Evolutionary conservation across 371 early-diverging fungal genomes (phyloP).

Genomic region (Fennellomyces sp.): DNA sequence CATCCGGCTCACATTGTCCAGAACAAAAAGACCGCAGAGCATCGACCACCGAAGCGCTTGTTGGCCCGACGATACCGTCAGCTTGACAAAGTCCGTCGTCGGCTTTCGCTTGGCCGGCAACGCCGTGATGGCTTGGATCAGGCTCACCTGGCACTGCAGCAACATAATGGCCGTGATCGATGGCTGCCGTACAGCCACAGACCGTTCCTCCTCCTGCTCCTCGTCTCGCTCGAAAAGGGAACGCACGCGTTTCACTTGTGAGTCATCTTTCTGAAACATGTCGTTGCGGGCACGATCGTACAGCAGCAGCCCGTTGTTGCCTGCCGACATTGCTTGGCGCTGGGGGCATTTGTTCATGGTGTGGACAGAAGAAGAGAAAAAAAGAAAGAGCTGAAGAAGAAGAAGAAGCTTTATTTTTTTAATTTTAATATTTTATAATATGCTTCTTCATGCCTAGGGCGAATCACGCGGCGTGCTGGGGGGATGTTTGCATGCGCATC

Average conservation of each 20-base stretch:
- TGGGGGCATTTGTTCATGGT: background rate
- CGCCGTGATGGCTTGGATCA: constrained; percentile 29
- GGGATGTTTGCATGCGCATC: no score
- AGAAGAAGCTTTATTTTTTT: background rate
- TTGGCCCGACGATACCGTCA: background rate
- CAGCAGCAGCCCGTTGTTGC: no score
- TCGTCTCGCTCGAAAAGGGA: background rate
- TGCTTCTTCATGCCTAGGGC: background rate
- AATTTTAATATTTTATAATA: no score
- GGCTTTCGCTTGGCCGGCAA: constrained; percentile 16
- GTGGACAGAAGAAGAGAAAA: background rate
- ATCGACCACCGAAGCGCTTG: constrained; percentile 31
- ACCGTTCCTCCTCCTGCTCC: background rate
- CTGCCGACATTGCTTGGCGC: background rate
- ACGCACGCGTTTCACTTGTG: background rate
- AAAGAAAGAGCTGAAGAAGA: background rate
- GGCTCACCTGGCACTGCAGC: constrained; percentile 33
- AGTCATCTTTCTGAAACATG: background rate
- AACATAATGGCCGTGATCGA: constrained; percentile 38
- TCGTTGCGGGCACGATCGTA: background rate
- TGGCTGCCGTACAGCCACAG: constrained; percentile 13
- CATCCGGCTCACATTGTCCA: constrained; percentile 34
- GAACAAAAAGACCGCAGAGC: constrained; percentile 19
- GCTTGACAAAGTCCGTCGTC: background rate
- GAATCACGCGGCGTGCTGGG: no score